Evolutionary conservation across 495 filamentous ascomycete species (phyloP), one percentile per base, ranked within the genome.

Genomic region (Clohesyomyces aquaticus): DNA sequence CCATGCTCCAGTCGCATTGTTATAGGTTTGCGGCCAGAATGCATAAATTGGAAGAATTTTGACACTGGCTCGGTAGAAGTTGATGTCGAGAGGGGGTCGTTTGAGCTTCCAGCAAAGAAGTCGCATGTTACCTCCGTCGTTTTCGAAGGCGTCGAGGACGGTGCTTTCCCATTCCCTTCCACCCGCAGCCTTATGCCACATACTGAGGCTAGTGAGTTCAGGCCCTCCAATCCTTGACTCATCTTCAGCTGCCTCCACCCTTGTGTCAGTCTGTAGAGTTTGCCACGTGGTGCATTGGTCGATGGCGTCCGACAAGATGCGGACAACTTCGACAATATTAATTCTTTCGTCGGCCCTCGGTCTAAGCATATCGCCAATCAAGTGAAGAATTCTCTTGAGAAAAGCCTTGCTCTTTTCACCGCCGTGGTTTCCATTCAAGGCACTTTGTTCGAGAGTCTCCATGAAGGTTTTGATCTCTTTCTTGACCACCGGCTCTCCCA

Each of bases 381-480:
- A 46, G 22, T 50, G 46, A 10, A 61, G 32, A 14, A 38, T 38
- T 14, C 14, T 38, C 14, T 14, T 38, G 32, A 6, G 14, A 14
- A 38, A 38, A 6, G 32, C 32, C 14, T 38, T 6, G 14, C 32
- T 38, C 6, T 6, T 38, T 38, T 38, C 32, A 14, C 32, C 14
- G 14, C 14, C 14, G 6, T 14, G 32, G 32, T 38, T 14, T 6
- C 32, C 32, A 14, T 14, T 12, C 16, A 61, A 16, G 4, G 25
- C 54, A 19, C 26, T 19, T 4, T 46, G 51, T 4, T 43, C 11
- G 4, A 61, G 25, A 28, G 3, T 28, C 22, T 25, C 18, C 27
- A 61, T 61, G 57, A 61, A 61, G 10, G 45, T 45, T 1, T 4
- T 26, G 14, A 61, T 61, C 26, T 61, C 57, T 42, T 22, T 32